Conservation (phyloP, 2,329 filamentous ascomycete species). For the Byssoonygena ceratinophila region DNA sequence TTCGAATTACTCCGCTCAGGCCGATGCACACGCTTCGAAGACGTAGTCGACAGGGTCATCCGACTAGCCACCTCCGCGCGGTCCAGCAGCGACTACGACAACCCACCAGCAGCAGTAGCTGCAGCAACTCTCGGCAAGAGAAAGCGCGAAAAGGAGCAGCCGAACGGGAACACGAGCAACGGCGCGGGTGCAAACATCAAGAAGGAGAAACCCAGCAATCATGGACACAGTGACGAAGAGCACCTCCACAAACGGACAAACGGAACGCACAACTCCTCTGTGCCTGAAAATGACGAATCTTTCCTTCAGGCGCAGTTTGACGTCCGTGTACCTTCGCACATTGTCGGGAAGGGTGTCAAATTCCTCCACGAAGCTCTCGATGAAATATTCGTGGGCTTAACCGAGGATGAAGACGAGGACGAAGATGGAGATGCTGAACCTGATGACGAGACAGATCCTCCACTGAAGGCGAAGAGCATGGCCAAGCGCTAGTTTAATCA, state of each 20-base stretch:
- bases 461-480: not conserved
- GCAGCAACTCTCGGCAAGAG: constrained; percentile 12
- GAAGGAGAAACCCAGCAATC: constrained; percentile 2
- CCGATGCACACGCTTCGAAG: constrained; percentile 47
- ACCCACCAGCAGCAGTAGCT: not conserved
- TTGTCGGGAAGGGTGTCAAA: constrained; percentile 42
- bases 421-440: constrained; percentile 21
- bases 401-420: constrained; percentile 37
- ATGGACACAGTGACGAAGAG: not conserved
- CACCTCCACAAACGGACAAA: not conserved
- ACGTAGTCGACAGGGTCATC: constrained; percentile 46
- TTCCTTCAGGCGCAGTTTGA: constrained; percentile 21
- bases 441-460: not conserved
- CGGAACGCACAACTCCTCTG: not conserved
- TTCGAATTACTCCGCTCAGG: constrained; percentile 48
- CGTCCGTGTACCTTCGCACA: constrained; percentile 41
- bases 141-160: constrained; percentile 13
- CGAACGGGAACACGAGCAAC: constrained; percentile 20
- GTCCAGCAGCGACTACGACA: constrained; percentile 12
- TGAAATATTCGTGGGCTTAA: constrained; percentile 21
- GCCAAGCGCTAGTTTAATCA: not conserved
- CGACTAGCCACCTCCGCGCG: constrained; percentile 32
- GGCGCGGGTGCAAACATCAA: constrained; percentile 19
- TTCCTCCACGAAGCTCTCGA: constrained; percentile 44
- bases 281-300: not conserved